Percentiles rank a stretch among this genome's conserved stretches.
Evolutionary conservation across 352 stramenopile genomes (phyloP).

Genomic region (Globisporangium perplexum): DNA sequence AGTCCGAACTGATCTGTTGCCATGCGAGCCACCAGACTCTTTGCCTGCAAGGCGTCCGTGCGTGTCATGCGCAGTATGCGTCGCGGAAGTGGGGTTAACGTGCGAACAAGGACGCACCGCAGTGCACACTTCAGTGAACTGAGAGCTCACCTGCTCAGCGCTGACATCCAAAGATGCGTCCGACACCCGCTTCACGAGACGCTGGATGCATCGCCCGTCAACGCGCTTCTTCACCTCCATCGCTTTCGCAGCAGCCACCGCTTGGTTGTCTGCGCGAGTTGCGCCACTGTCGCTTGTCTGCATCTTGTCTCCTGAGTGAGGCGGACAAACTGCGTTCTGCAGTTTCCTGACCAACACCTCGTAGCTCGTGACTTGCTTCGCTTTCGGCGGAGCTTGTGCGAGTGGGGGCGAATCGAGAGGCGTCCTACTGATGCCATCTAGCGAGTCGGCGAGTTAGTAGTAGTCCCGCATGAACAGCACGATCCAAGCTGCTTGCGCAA

Average conservation of each 20-base stretch:
- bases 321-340: constrained; percentile 19
- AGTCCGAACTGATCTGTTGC: constrained; percentile 32
- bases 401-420: neutral
- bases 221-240: constrained; percentile 31
- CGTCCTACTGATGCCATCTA: constrained; percentile 4
- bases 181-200: constrained; percentile 32
- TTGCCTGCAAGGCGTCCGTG: constrained; percentile 18
- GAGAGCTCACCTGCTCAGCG: constrained; percentile 20
- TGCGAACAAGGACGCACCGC: neutral
- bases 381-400: neutral
- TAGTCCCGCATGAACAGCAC: neutral
- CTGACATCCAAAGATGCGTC: constrained; percentile 30
- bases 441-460: neutral
- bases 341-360: constrained; percentile 28
- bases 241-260: constrained; percentile 3
- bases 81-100: neutral
- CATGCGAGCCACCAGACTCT: constrained; percentile 26
- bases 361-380: constrained; percentile 10
- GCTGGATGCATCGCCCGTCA: constrained; percentile 31
- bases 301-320: constrained; percentile 1
- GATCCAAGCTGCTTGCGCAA: neutral
- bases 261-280: constrained; percentile 1
- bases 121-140: neutral
- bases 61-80: neutral
- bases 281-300: neutral